phyloP scores from a whole-genome alignment of 2,329 filamentous ascomycete species.

The Ceratocystis lukuohia region DNA sequence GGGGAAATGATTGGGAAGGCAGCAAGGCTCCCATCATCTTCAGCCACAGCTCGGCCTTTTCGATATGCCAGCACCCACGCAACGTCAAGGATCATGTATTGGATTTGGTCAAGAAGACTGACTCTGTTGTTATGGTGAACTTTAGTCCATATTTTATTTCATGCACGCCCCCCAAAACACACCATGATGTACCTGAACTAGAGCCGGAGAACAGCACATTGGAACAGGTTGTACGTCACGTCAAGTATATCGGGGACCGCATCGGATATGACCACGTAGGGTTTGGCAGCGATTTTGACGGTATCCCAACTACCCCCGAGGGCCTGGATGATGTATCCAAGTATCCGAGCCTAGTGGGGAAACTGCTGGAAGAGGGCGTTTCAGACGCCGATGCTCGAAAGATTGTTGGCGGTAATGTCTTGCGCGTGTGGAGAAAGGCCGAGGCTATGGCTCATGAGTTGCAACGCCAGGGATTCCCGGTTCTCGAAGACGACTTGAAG shows the following conservation, averaged over 20 bases:
- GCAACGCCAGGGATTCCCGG: constrained; percentile 42
- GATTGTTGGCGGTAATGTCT: constrained; percentile 64
- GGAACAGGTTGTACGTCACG: constrained; percentile 64
- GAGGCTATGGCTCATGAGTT: constrained; percentile 57
- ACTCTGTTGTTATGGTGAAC: constrained; percentile 82
- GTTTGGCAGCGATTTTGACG: constrained; percentile 82
- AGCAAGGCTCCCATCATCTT: constrained; percentile 76
- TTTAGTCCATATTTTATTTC: constrained; percentile 73
- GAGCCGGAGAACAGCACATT: constrained; percentile 59
- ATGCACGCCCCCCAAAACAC: constrained; percentile 47
- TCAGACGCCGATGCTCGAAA: constrained; percentile 61
- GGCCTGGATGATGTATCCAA: constrained; percentile 78
- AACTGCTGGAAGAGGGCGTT: constrained; percentile 59
- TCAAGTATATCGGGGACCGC: constrained; percentile 65
- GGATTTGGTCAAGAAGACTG: constrained; percentile 56
- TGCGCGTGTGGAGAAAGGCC: constrained; percentile 72
- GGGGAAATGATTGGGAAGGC: constrained; percentile 49
- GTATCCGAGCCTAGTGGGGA: constrained; percentile 64
- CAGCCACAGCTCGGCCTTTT: constrained; percentile 71
- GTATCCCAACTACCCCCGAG: constrained; percentile 49
- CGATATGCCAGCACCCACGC: constrained; percentile 72
- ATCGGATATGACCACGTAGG: constrained; percentile 85
- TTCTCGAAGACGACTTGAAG: constrained; percentile 38
- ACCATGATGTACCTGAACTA: constrained; percentile 53
- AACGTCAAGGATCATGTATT: constrained; percentile 83